Percentiles rank a stretch among this genome's conserved stretches.
Evolutionary conservation across 768 basidiomycete genomes (phyloP).

Genomic region (Lyophyllum shimeji): DNA sequence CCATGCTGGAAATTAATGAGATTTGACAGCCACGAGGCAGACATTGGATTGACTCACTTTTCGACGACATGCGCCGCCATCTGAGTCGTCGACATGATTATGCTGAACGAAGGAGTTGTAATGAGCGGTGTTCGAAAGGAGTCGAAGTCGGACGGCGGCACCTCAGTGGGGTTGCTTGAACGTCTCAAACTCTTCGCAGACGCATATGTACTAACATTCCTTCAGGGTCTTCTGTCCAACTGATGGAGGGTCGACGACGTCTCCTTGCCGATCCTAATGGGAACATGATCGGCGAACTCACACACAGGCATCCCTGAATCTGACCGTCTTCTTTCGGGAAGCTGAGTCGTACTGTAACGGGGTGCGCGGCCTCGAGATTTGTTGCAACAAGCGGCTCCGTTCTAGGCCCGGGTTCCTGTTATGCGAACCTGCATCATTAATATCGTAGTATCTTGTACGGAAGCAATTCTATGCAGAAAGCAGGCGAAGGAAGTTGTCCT

Average conservation of each 20-base stretch:
- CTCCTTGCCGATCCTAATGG: neutral
- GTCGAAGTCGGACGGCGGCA: neutral
- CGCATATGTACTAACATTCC: neutral
- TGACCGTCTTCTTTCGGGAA: neutral
- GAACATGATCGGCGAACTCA: neutral
- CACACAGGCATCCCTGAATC: neutral
- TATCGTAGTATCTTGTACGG: neutral
- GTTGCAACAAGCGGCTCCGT: neutral
- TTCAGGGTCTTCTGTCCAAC: neutral
- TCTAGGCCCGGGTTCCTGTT: neutral
- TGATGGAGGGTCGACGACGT: neutral
- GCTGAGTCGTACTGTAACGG: neutral
- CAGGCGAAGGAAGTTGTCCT: no score
- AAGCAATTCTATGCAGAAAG: neutral
- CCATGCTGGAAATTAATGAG: conserved; percentile 12
- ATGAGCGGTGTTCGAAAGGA: conserved; percentile 1
- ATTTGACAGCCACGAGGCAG: neutral
- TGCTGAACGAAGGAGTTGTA: neutral
- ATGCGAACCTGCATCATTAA: neutral
- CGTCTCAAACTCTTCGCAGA: neutral
- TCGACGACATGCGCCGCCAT: conserved; percentile 9
- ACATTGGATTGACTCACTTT: conserved; percentile 8
- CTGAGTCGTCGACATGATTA: conserved; percentile 5
- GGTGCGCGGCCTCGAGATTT: neutral
- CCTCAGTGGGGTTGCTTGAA: neutral